Evolutionary conservation across 2,329 filamentous ascomycete genomes (phyloP).

Genomic region (Neofusicoccum kwambonambiense): DNA sequence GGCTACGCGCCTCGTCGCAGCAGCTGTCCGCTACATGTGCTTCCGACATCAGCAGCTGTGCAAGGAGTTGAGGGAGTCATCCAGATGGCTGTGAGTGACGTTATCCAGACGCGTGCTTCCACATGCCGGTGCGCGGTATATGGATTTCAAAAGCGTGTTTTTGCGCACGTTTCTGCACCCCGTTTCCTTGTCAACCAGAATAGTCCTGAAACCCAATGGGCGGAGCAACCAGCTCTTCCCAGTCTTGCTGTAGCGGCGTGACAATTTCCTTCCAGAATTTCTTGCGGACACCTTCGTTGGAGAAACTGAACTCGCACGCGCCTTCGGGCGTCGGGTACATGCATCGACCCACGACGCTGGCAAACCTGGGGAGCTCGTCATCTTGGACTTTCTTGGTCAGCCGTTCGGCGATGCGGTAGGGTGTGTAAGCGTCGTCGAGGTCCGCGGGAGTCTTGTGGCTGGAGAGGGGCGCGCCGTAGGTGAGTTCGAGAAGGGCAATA

Average conservation of each 20-base stretch:
- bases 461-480: slow-evolving; percentile 15
- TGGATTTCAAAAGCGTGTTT: too few relatives aligned
- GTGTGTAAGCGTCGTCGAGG: slow-evolving; percentile 17
- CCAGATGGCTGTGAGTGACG: too few relatives aligned
- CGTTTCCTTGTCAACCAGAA: neutral
- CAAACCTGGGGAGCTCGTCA: slow-evolving; percentile 15
- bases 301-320: slow-evolving; percentile 1
- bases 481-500: slow-evolving; percentile 22
- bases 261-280: slow-evolving; percentile 17
- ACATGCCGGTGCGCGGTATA: too few relatives aligned
- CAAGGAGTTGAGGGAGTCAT: too few relatives aligned
- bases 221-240: slow-evolving; percentile 8
- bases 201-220: neutral
- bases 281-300: slow-evolving; percentile 15
- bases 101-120: too few relatives aligned
- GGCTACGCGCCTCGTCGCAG: too few relatives aligned
- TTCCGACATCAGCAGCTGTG: too few relatives aligned
- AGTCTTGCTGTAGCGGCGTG: slow-evolving; percentile 17
- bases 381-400: slow-evolving; percentile 16
- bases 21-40: too few relatives aligned
- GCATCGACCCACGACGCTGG: slow-evolving; percentile 19
- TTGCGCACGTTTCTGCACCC: neutral
- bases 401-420: slow-evolving; percentile 12
- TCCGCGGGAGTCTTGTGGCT: slow-evolving; percentile 16
- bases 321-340: slow-evolving; percentile 7